These are phyloP conservation scores for Diaporthe velutina DNA, from an alignment of 2,329 filamentous ascomycete species.

Conservation along the genomic window DNA sequence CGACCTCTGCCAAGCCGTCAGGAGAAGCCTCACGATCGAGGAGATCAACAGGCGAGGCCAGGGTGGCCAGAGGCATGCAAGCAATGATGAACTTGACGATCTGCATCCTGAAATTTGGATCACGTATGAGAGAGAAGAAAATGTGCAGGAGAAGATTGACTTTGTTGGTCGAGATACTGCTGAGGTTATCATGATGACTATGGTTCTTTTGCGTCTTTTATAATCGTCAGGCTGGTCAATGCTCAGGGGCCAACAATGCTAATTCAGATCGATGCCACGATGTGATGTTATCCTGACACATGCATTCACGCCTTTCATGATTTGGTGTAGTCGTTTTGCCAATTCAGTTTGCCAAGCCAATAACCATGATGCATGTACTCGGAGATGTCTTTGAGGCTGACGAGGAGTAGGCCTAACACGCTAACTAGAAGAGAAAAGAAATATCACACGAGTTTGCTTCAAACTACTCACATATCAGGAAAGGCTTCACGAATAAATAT, in stretches of 20 bases:
- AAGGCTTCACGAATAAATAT: background rate
- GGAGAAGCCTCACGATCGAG: background rate
- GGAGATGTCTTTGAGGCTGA: constrained; percentile 18
- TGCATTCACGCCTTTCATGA: background rate
- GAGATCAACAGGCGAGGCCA: background rate
- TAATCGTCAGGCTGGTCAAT: background rate
- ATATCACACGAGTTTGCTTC: background rate
- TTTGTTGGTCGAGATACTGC: background rate
- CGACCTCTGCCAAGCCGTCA: background rate
- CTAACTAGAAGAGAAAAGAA: background rate
- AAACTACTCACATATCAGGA: background rate
- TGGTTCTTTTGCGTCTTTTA: background rate
- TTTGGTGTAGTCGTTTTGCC: background rate
- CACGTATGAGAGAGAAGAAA: background rate
- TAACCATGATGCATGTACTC: background rate
- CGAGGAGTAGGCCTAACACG: background rate
- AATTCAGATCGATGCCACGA: background rate
- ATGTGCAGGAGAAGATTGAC: too few relatives aligned
- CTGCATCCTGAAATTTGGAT: background rate
- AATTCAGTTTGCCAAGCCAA: background rate
- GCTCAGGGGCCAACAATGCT: background rate
- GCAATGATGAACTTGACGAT: background rate
- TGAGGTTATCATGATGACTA: background rate
- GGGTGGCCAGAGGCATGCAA: background rate
- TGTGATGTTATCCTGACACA: background rate